phyloP scores from a whole-genome alignment of 805 yeast genomes.

The Nakazawaea ambrosiae region DNA sequence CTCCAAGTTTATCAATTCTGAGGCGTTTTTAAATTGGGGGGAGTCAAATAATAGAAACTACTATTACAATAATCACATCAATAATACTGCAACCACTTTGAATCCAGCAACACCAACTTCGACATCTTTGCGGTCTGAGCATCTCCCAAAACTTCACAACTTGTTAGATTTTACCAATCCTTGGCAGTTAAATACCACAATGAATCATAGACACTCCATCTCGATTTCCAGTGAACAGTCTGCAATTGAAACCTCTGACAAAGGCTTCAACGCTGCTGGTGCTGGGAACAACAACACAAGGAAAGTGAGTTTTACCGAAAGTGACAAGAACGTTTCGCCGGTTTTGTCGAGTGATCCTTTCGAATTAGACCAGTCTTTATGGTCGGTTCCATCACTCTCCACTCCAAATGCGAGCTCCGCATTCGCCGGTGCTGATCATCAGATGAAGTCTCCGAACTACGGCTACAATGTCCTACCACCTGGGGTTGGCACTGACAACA shows the following conservation, averaged over 20 bases:
- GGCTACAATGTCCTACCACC: background rate
- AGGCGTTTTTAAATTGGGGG: too few relatives aligned
- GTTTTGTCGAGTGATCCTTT: conserved; percentile 7
- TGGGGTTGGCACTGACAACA: background rate
- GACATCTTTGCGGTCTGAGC: too few relatives aligned
- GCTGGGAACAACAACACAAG: background rate
- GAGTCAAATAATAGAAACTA: too few relatives aligned
- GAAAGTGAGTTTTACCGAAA: conserved; percentile 6
- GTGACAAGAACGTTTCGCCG: conserved; percentile 9
- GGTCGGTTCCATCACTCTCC: too few relatives aligned
- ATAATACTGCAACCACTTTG: too few relatives aligned
- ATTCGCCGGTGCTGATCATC: background rate
- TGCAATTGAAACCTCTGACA: conserved; percentile 7
- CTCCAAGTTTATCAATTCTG: too few relatives aligned
- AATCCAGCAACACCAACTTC: too few relatives aligned
- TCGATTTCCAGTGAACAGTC: conserved; percentile 10
- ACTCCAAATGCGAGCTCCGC: background rate
- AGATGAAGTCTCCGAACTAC: background rate
- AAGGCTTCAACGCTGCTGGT: background rate
- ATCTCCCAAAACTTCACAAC: too few relatives aligned
- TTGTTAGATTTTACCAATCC: too few relatives aligned
- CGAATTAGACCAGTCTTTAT: conserved; percentile 9
- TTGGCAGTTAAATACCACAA: too few relatives aligned
- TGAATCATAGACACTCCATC: background rate
- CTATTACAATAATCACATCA: too few relatives aligned